Conservation (phyloP, 1,284 basidiomycete genomes). For the Ceratobasidium sp. region DNA sequence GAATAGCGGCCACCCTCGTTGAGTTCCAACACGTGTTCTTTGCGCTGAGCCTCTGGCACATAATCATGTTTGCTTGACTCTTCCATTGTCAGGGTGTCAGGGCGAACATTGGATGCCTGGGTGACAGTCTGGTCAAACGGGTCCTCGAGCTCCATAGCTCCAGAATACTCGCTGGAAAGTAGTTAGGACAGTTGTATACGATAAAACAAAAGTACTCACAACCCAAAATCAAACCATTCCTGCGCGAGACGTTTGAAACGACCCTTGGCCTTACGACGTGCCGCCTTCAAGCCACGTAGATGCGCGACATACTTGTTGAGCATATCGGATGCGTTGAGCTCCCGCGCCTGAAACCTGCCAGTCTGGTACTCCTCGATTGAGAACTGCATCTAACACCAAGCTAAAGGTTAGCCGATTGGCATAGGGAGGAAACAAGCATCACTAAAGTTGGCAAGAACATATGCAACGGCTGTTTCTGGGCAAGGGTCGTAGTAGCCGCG, state of each 20-base stretch:
- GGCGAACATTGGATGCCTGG: not conserved
- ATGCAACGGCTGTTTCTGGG: not conserved
- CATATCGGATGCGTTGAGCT: too few species aligned
- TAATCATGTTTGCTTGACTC: not conserved
- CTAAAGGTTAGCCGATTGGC: not conserved
- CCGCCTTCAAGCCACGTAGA: too few species aligned
- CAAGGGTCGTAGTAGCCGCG: not conserved
- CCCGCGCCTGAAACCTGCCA: not conserved
- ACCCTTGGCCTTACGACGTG: not conserved
- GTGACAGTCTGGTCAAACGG: not conserved
- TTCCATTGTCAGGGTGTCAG: not conserved
- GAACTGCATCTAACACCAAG: not conserved
- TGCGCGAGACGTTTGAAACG: not conserved
- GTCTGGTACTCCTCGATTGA: constrained; percentile 3
- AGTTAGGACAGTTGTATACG: not conserved
- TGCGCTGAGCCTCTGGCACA: not conserved
- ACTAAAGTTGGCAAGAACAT: not conserved
- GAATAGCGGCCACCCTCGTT: not conserved
- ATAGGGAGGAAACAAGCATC: not conserved
- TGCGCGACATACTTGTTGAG: too few species aligned
- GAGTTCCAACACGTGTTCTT: not conserved
- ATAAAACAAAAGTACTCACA: not conserved
- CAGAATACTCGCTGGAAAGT: not conserved
- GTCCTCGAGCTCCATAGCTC: not conserved
- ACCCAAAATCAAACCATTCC: not conserved